A percentile compares a stretch with the other conserved stretches of the same genome.
These are phyloP conservation scores for Marchantia polymorpha DNA, from an alignment of 225 moss, liverwort and hornwort genomes.

Conservation along the genomic window DNA sequence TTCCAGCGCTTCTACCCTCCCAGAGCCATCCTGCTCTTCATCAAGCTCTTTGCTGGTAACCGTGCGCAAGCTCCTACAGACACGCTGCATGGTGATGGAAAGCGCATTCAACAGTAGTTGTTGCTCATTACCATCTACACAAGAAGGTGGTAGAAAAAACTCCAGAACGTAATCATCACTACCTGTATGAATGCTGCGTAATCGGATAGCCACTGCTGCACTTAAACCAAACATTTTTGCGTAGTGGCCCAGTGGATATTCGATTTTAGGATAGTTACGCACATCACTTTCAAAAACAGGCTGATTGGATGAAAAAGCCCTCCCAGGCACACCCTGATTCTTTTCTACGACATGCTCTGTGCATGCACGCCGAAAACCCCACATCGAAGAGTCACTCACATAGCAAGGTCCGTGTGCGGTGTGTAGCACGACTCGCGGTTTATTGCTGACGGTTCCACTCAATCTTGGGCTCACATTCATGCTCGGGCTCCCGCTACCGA, in stretches of 20 bases:
- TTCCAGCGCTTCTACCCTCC: conserved; percentile 22
- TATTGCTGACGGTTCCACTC: conserved; percentile 25
- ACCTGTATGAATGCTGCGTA: conserved; percentile 89
- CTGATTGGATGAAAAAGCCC: conserved; percentile 79
- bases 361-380: conserved; percentile 86
- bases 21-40: conserved; percentile 62
- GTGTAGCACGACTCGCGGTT: conserved; percentile 60
- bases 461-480: conserved; percentile 24
- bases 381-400: conserved; percentile 72
- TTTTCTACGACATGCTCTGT: conserved; percentile 76
- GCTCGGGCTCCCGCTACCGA: conserved; percentile 15
- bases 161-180: conserved; percentile 91
- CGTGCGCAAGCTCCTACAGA: conserved; percentile 90
- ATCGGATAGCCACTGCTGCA: conserved; percentile 88
- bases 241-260: conserved; percentile 95
- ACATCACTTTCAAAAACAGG: conserved; percentile 92
- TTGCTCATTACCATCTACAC: conserved; percentile 73
- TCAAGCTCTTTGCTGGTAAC: conserved; percentile 85
- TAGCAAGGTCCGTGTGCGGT: conserved; percentile 79
- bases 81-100: conserved; percentile 89
- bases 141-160: conserved; percentile 83
- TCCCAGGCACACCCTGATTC: conserved; percentile 90
- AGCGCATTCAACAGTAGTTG: conserved; percentile 78
- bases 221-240: conserved; percentile 80
- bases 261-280: conserved; percentile 64